Percentiles rank a stretch among this genome's conserved stretches.
phyloP scores from a whole-genome alignment of 345 rosid species.

The Eucalyptus regnans region DNA sequence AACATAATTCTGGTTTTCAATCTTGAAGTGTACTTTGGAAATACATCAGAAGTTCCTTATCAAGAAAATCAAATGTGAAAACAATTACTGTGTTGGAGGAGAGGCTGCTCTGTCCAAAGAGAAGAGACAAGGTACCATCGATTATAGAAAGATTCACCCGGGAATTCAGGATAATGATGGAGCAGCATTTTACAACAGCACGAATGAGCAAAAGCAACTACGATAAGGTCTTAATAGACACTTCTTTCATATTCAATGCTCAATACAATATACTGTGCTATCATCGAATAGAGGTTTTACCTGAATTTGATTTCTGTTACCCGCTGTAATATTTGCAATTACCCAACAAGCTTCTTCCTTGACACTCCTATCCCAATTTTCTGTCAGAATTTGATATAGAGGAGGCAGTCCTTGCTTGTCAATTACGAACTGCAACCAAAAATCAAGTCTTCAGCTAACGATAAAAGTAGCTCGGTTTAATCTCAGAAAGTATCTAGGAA shows the following conservation, averaged over 20 bases:
- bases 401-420: slow-evolving; percentile 52
- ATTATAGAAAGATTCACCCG: not conserved
- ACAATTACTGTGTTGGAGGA: not conserved
- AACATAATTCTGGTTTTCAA: not conserved
- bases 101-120: not conserved
- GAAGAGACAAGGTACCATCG: not conserved
- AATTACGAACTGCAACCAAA: slow-evolving; percentile 49
- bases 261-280: not conserved
- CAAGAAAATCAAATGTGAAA: not conserved
- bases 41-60: not conserved
- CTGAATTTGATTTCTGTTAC: slow-evolving; percentile 40
- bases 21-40: not conserved
- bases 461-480: not conserved
- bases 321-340: slow-evolving; percentile 76
- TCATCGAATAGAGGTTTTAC: not conserved
- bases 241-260: not conserved
- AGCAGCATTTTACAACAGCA: not conserved
- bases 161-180: not conserved
- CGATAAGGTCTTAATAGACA: not conserved
- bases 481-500: not conserved
- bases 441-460: not conserved
- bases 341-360: slow-evolving; percentile 87
- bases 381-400: slow-evolving; percentile 47
- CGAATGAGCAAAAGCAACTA: not conserved
- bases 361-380: slow-evolving; percentile 51